Evolutionary conservation across 2,329 filamentous ascomycete genomes (phyloP), one percentile per base, ranked within the genome.

Genomic region (Alternaria tenuissima): DNA sequence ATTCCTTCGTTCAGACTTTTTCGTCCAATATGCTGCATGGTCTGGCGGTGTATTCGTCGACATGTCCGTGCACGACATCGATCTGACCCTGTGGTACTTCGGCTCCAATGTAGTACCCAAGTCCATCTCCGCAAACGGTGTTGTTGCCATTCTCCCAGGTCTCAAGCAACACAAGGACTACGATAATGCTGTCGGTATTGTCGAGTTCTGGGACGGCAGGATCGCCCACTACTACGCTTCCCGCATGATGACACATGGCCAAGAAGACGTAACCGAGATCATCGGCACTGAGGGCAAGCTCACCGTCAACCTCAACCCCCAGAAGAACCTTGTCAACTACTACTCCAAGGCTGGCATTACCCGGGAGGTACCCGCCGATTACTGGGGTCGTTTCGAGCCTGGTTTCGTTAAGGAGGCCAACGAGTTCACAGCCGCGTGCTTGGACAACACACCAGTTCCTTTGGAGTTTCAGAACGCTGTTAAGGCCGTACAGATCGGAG

Each of bases 21-120:
- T 82, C 59, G 76, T 81, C 30, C 63, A 69, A 3, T 83, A 83
- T 58, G 79, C 80, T 9, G 70, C 70, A 18, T 69, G 68, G 58
- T 80, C 75, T 52, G 80, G 80, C 28, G 80, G 81, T 28, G 79
- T 83, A 26, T 83, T 83, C 61, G 77, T 83, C 26, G 81, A 83
- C 64, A 78, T 75, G 61, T 65, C 72, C 41, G 78, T 83, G 39
- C 81, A 83, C 59, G 81, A 82, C 58, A 81, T 83, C 56, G 81
- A 83, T 59, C 71, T 83, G 0, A 76, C 76, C 1, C 67, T 82
- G 1, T 80, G 71, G 68, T 82, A 79, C 64, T 76, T 83, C 41
- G 77, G 77, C 16, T 71, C 77, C 20, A 65, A 75, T 34, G 63
- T 75, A 12, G 66, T 73, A 4, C 74, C 78, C 18, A 81, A 81